A percentile compares a stretch with the other conserved stretches of the same genome.
phyloP scores from a whole-genome alignment of 257 asterid species.

The Linaria vulgaris region DNA sequence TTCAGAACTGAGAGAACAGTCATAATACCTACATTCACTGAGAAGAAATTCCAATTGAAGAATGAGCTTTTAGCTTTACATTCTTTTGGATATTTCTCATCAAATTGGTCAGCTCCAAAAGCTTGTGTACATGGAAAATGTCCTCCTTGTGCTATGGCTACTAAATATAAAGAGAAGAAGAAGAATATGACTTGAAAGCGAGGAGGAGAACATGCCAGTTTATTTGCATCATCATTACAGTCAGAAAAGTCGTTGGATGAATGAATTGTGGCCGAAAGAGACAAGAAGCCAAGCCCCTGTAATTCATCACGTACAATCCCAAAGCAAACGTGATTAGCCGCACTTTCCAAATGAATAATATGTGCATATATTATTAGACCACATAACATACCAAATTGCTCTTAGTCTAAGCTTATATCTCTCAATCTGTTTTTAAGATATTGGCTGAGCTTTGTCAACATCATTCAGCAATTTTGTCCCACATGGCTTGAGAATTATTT shows the following conservation, averaged over 20 bases:
- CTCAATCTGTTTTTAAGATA: too few species aligned
- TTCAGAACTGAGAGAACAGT: neutral
- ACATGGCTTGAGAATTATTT: too few species aligned
- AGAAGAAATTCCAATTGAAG: conserved; percentile 12
- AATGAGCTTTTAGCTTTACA: conserved; percentile 21
- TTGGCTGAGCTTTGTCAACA: too few species aligned
- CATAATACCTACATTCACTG: neutral
- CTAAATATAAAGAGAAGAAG: conserved; percentile 25
- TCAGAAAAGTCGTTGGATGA: neutral
- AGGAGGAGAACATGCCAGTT: neutral
- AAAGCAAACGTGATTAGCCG: neutral
- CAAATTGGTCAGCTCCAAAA: conserved; percentile 32
- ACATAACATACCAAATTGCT: too few species aligned
- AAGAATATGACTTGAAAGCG: neutral
- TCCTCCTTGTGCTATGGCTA: conserved; percentile 28
- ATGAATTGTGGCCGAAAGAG: neutral
- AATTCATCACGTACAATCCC: neutral
- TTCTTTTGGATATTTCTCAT: neutral
- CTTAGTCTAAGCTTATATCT: too few species aligned
- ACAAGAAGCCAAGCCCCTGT: conserved; percentile 8
- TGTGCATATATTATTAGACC: too few species aligned
- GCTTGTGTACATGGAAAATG: conserved; percentile 21
- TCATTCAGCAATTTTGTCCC: too few species aligned
- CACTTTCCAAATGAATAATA: too few species aligned
- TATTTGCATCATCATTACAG: neutral